Percentiles rank a stretch among this genome's conserved stretches.
phyloP scores from a whole-genome alignment of 2,329 filamentous ascomycete species.

The Nigrospora sphaerica region DNA sequence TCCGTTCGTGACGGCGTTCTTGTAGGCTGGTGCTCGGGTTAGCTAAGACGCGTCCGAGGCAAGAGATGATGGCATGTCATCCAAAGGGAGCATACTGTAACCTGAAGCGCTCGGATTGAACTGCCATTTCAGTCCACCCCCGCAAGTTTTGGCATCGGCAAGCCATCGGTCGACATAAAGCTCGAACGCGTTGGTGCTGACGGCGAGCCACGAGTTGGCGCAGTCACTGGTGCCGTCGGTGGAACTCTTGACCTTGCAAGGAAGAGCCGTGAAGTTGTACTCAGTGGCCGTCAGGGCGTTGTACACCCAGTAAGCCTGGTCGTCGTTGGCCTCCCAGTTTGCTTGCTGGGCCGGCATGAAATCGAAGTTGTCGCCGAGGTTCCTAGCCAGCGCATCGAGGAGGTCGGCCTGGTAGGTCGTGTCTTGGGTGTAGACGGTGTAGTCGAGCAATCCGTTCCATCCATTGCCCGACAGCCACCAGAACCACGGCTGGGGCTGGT shows the following conservation, averaged over 20 bases:
- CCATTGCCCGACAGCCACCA: slow-evolving; percentile 26
- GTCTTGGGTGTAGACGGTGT: slow-evolving; percentile 16
- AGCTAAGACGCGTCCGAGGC: no score
- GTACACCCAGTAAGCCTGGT: slow-evolving; percentile 43
- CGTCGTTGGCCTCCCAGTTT: slow-evolving; percentile 33
- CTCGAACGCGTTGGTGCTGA: slow-evolving; percentile 49
- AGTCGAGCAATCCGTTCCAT: slow-evolving; percentile 20
- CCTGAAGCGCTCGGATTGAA: slow-evolving; percentile 50
- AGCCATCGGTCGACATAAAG: slow-evolving; percentile 36
- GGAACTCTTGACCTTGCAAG: slow-evolving; percentile 12
- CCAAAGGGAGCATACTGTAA: slow-evolving; percentile 23
- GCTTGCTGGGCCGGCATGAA: slow-evolving; percentile 13
- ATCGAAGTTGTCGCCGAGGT: slow-evolving; percentile 15
- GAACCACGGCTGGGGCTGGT: slow-evolving; percentile 23
- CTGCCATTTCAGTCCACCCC: slow-evolving; percentile 53
- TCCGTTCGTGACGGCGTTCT: slow-evolving; percentile 27
- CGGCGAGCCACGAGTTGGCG: slow-evolving; percentile 35
- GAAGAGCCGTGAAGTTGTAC: slow-evolving; percentile 28
- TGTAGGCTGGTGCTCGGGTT: slow-evolving; percentile 36
- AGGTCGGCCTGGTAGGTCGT: slow-evolving; percentile 15
- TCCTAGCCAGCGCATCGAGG: slow-evolving; percentile 11
- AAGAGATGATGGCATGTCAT: no score
- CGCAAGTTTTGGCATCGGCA: slow-evolving; percentile 44
- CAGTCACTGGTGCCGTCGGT: slow-evolving; percentile 24
- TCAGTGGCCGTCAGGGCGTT: slow-evolving; percentile 39